Evolutionary conservation across 148 eudicot genomes (phyloP).

Genomic region (Arctostaphylos glauca): DNA sequence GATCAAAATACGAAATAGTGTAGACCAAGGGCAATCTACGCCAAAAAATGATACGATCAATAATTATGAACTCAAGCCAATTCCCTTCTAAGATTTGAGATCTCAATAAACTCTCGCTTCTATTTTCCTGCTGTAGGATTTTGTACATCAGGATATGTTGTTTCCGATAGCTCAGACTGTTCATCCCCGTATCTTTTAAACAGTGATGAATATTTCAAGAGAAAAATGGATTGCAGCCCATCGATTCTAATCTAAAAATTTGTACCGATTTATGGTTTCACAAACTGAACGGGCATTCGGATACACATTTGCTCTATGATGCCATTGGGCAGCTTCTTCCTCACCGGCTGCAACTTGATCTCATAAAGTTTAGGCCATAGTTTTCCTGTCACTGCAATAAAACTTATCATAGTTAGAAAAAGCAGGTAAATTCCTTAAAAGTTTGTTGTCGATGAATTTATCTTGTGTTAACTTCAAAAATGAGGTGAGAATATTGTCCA

Average conservation of each 20-base stretch:
- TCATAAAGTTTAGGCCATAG: constrained; percentile 93
- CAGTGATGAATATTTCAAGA: background rate
- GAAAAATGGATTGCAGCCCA: background rate
- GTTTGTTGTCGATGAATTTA: background rate
- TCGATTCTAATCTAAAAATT: background rate
- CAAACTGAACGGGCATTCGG: constrained; percentile 34
- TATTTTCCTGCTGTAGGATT: background rate
- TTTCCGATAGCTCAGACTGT: background rate
- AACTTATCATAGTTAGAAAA: background rate
- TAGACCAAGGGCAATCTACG: too few species aligned
- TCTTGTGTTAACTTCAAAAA: background rate
- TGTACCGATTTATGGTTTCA: constrained; percentile 6
- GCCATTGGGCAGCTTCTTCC: constrained; percentile 29
- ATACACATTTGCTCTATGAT: constrained; percentile 53
- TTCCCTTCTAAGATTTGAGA: too few species aligned
- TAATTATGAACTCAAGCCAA: too few species aligned
- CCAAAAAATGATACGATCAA: too few species aligned
- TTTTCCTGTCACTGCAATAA: constrained; percentile 78
- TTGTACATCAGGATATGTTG: background rate
- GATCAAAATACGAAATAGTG: too few species aligned
- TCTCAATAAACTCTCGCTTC: background rate
- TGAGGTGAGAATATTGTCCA: background rate
- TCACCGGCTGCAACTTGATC: constrained; percentile 61
- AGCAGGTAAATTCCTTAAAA: background rate
- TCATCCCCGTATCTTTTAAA: background rate